These are phyloP conservation scores for Malassezia furfur DNA, from an alignment of 1,284 basidiomycete genomes.

Conservation along the genomic window DNA sequence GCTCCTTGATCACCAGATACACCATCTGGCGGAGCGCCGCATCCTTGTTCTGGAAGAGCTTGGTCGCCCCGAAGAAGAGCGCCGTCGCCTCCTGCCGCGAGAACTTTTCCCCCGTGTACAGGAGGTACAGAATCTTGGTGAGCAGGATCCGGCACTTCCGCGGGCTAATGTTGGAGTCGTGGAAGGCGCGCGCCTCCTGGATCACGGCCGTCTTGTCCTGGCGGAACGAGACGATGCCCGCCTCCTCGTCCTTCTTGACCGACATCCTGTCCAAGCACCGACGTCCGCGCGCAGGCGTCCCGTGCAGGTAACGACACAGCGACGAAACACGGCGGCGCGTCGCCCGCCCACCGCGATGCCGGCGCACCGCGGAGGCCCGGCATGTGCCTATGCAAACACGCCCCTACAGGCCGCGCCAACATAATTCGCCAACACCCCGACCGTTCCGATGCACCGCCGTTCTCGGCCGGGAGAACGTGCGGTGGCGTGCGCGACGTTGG, in stretches of 20 bases:
- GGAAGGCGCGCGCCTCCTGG: constrained; percentile 97
- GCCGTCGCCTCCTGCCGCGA: constrained; percentile 91
- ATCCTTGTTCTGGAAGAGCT: constrained; percentile 98
- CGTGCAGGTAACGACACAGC: constrained; percentile 10
- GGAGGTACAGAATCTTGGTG: constrained; percentile 88
- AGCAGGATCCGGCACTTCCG: constrained; percentile 92
- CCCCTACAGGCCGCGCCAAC: too few relatives aligned
- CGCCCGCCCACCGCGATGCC: not conserved
- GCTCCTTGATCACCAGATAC: constrained; percentile 96
- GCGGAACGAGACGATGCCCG: constrained; percentile 37
- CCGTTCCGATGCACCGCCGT: not conserved
- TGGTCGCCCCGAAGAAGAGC: constrained; percentile 97
- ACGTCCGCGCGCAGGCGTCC: constrained; percentile 16
- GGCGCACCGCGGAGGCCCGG: too few relatives aligned
- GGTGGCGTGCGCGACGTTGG: not conserved
- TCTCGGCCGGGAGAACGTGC: not conserved
- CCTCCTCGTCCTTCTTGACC: constrained; percentile 47
- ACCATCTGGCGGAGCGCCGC: constrained; percentile 94
- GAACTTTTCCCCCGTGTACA: constrained; percentile 93
- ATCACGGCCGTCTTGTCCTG: constrained; percentile 48
- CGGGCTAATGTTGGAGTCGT: constrained; percentile 80
- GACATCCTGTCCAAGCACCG: constrained; percentile 28
- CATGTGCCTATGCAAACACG: too few relatives aligned
- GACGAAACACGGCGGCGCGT: constrained; percentile 1
- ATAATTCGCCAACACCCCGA: too few relatives aligned